phyloP scores from a whole-genome alignment of 306 rosid genomes.

The Cucumis sativus region DNA sequence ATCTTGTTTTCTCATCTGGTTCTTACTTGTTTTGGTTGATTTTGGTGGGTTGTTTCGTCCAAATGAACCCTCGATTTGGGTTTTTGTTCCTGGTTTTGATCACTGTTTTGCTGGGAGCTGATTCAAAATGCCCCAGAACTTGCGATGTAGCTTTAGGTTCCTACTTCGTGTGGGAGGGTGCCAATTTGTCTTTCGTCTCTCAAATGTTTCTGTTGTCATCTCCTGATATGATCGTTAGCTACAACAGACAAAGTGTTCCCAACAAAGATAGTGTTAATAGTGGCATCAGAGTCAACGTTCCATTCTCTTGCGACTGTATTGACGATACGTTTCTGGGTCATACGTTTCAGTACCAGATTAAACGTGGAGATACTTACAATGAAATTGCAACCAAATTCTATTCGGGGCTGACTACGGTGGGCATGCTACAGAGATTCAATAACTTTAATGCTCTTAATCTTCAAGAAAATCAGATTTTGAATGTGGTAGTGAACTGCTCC shows the following conservation, averaged over 20 bases:
- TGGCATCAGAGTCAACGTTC: constrained; percentile 19
- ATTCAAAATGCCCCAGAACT: constrained; percentile 33
- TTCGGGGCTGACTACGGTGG: constrained; percentile 42
- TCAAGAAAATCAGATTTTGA: constrained; percentile 17
- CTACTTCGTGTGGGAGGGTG: neutral
- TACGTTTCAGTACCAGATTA: constrained; percentile 28
- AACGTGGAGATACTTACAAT: constrained; percentile 23
- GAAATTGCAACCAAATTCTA: constrained; percentile 19
- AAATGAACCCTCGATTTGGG: constrained; percentile 30
- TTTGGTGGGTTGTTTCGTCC: neutral
- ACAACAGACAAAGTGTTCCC: constrained; percentile 16
- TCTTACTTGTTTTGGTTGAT: neutral
- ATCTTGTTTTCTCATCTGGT: constrained; percentile 4
- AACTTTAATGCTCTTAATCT: constrained; percentile 14
- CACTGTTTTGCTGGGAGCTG: constrained; percentile 15
- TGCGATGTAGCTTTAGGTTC: constrained; percentile 67
- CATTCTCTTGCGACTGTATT: constrained; percentile 47
- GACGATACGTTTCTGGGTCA: constrained; percentile 43
- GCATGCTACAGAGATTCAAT: constrained; percentile 28
- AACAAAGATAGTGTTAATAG: neutral
- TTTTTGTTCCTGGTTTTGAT: constrained; percentile 15
- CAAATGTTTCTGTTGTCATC: neutral
- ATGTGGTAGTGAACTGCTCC: constrained; percentile 46
- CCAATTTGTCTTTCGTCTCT: constrained; percentile 2
- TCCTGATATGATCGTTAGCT: constrained; percentile 8